Evolutionary conservation across 441 rosid species (phyloP).

Genomic region (Hypseocharis bilobata): DNA sequence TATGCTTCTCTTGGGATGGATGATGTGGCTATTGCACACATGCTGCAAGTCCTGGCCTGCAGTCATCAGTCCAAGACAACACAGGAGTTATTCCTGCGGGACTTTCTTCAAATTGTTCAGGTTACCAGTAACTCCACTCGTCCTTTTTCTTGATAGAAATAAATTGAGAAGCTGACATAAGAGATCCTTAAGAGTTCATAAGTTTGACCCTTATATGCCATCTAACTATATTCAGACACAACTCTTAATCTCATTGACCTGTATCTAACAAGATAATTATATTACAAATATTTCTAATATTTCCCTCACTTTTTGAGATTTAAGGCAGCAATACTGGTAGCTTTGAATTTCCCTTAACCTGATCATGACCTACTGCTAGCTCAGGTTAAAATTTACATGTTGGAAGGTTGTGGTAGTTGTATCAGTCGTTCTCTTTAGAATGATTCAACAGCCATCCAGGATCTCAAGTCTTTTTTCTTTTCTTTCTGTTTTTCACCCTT

Average conservation of each 20-base stretch:
- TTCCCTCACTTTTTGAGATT: background rate
- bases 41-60: constrained; percentile 80
- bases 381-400: background rate
- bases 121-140: constrained; percentile 22
- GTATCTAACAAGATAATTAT: background rate
- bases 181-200: no score
- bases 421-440: constrained; percentile 1
- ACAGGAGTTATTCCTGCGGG: constrained; percentile 77
- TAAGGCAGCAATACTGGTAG: background rate
- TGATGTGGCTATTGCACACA: constrained; percentile 73
- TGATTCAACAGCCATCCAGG: background rate
- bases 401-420: background rate
- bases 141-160: constrained; percentile 19
- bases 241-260: background rate
- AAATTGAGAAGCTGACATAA: constrained; percentile 15
- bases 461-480: constrained; percentile 3
- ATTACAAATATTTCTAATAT: background rate
- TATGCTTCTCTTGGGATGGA: constrained; percentile 82
- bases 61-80: constrained; percentile 79
- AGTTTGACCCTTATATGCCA: background rate
- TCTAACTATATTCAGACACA: background rate
- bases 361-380: constrained; percentile 2
- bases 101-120: constrained; percentile 80
- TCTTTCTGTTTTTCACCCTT: constrained; percentile 9
- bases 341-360: background rate